Conservation (phyloP, 2,329 filamentous ascomycete species). For the Talaromyces islandicus region DNA sequence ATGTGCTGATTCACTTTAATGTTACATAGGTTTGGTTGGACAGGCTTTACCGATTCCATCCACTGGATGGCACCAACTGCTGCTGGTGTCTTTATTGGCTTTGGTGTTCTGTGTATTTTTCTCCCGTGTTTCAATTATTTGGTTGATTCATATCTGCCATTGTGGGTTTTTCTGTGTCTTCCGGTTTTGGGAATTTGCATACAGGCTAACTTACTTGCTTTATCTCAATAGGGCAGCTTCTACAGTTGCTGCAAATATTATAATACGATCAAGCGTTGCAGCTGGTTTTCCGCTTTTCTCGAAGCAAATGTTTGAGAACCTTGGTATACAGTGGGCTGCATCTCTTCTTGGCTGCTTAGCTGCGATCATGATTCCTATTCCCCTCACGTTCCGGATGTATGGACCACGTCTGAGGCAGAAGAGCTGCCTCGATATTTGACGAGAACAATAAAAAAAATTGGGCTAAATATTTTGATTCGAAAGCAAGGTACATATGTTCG, state of each 20-base stretch:
- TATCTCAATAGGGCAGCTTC: slow-evolving; percentile 26
- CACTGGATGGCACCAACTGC: slow-evolving; percentile 21
- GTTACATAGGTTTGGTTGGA: slow-evolving; percentile 20
- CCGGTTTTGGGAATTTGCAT: neutral
- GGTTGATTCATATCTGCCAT: neutral
- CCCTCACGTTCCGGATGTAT: slow-evolving; percentile 25
- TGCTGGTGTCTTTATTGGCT: slow-evolving; percentile 17
- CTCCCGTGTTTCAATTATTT: slow-evolving; percentile 11
- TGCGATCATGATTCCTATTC: slow-evolving; percentile 33
- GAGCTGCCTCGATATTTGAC: neutral
- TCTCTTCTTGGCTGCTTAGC: slow-evolving; percentile 34
- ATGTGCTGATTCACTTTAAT: neutral
- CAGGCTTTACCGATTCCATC: slow-evolving; percentile 14
- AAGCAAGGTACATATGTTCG: too few relatives aligned
- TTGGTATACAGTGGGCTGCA: slow-evolving; percentile 33
- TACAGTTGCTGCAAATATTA: slow-evolving; percentile 33
- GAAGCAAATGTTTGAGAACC: slow-evolving; percentile 30
- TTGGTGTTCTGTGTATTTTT: slow-evolving; percentile 20
- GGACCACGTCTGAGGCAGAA: slow-evolving; percentile 22
- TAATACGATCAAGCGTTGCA: slow-evolving; percentile 30
- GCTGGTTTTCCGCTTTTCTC: slow-evolving; percentile 32
- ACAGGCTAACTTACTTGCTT: neutral
- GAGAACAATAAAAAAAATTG: neutral
- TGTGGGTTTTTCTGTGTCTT: neutral
- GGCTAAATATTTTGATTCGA: neutral